These are phyloP conservation scores for Auxenochlorella pyrenoidosa DNA, from an alignment of 139 green algal genomes.

Conservation along the genomic window DNA sequence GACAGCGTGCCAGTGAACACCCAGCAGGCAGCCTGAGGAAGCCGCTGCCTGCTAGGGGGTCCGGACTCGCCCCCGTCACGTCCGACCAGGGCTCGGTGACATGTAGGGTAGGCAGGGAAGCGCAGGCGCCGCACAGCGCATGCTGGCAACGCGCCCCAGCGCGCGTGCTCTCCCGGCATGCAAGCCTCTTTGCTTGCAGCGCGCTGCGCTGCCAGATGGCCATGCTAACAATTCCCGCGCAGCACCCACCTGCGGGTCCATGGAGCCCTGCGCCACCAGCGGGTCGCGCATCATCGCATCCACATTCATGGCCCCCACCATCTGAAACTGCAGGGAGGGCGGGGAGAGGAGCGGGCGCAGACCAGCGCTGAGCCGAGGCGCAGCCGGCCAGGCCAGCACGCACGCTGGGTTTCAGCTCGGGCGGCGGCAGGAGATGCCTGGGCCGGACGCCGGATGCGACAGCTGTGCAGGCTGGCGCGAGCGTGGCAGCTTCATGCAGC, in stretches of 20 bases:
- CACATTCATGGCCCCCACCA: not conserved
- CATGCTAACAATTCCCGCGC: not conserved
- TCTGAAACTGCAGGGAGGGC: not conserved
- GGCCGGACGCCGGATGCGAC: not conserved
- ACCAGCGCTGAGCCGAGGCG: not conserved
- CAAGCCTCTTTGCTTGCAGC: too few relatives aligned
- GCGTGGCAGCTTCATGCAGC: too few relatives aligned
- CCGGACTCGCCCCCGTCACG: too few relatives aligned
- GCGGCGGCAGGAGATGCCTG: too few relatives aligned
- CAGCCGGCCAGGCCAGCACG: not conserved
- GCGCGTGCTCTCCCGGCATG: too few relatives aligned
- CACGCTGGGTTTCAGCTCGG: not conserved
- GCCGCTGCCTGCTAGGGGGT: too few relatives aligned
- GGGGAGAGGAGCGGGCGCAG: not conserved
- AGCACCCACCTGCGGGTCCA: not conserved
- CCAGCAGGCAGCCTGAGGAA: too few relatives aligned
- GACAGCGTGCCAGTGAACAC: not conserved
- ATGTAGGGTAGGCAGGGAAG: too few relatives aligned
- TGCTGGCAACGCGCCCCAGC: too few relatives aligned
- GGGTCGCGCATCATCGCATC: not conserved
- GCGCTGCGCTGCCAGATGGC: too few relatives aligned
- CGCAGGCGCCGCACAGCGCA: too few relatives aligned
- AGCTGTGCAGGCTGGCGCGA: not conserved
- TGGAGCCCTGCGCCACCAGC: not conserved
- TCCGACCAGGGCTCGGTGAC: not conserved